Evolutionary conservation across 2,329 filamentous ascomycete species (phyloP).

Genomic region (Colletotrichum sp.): DNA sequence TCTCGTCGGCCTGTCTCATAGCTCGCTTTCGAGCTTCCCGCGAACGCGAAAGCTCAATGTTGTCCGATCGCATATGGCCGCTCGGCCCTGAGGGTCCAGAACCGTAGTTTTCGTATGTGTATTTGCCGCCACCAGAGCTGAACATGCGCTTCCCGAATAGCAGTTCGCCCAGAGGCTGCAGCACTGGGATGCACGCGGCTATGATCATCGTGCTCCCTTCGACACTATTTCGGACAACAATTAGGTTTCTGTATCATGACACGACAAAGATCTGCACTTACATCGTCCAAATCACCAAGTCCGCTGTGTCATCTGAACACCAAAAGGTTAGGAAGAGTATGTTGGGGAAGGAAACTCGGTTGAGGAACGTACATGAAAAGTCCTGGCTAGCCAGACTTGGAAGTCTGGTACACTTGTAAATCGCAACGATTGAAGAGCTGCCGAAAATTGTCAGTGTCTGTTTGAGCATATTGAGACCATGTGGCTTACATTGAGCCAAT

Average conservation of each 20-base stretch:
- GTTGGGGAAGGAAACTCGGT: neutral
- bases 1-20: neutral
- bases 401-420: conserved; percentile 39
- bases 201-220: conserved; percentile 39
- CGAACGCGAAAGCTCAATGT: neutral
- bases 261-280: conserved; percentile 24
- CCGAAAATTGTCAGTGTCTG: neutral
- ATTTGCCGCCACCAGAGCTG: neutral
- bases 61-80: neutral
- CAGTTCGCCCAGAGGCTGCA: conserved; percentile 31
- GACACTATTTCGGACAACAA: conserved; percentile 24
- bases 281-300: conserved; percentile 52
- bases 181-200: conserved; percentile 37
- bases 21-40: neutral
- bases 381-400: conserved; percentile 30
- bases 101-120: neutral
- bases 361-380: conserved; percentile 25
- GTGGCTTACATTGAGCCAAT: conserved; percentile 39
- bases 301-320: conserved; percentile 36
- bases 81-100: neutral
- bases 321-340: neutral
- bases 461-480: neutral
- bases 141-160: conserved; percentile 20
- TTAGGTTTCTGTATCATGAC: no score
- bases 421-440: conserved; percentile 29